These are phyloP conservation scores for Trichoderma atroviride DNA, from an alignment of 2,329 filamentous ascomycete genomes.

Conservation along the genomic window DNA sequence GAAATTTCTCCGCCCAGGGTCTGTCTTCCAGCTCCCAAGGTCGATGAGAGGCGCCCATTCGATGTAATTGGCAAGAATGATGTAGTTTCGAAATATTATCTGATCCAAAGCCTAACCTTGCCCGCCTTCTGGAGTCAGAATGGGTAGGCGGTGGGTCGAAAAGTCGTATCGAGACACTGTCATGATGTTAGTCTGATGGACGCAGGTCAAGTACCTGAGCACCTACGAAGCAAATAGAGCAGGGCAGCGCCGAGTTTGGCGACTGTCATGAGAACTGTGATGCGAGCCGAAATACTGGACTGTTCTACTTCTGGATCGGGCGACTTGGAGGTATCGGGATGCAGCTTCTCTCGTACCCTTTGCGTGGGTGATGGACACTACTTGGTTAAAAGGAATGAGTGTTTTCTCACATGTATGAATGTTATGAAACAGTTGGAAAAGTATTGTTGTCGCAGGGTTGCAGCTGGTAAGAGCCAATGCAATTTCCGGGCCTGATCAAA, in stretches of 20 bases:
- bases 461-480: background rate
- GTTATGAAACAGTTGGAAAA: no score
- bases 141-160: background rate
- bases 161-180: background rate
- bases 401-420: background rate
- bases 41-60: background rate
- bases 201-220: background rate
- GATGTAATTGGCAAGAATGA: background rate
- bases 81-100: background rate
- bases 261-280: background rate
- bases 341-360: background rate
- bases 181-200: background rate
- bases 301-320: background rate
- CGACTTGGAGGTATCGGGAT: background rate
- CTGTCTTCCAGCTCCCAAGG: background rate
- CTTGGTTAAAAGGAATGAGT: background rate
- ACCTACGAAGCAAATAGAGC: background rate
- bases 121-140: background rate
- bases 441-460: background rate
- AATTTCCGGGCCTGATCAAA: no score
- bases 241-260: background rate
- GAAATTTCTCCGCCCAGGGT: background rate
- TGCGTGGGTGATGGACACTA: background rate
- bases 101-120: background rate
- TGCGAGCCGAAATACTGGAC: background rate